Base-by-base conservation (phyloP, 1,284 basidiomycete species). In the Ganoderma leucocontextum region DNA sequence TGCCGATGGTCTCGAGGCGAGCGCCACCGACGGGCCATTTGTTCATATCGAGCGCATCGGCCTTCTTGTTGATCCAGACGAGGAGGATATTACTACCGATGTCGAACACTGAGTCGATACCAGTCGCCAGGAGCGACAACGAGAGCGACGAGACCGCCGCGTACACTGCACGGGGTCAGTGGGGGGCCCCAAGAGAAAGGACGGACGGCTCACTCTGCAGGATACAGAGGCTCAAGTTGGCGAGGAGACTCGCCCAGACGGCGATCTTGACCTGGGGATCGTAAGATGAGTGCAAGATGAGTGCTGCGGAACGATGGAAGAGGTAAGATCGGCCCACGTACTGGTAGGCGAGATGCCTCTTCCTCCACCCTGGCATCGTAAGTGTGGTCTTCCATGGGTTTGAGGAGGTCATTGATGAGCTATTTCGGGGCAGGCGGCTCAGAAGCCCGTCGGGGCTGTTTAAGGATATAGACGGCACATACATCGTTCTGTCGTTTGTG, bases 11-110 rank as follows among this genome's bases (percentile, higher is more conserved):
- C 79, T 96, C 94, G 58, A 97, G 86, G 60, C 95, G 87, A n/a
- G 91, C 87, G 35, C 97, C 97, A 62, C 96, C 93, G 15, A 95
- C 93, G 8, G 95, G 96, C 95, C 95, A 98, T 75, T 94, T 95
- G 78, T 91, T 93, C 62, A 82, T 75, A 76, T 98, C 95, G 67
- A 97, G 86, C 25, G 77, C 85, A 12, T 78, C 81, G 0, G 95
- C 90, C 75, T 95, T 93, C 70, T 86, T 85, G 80, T 99, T 93
- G 1, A 97, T 84, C 82, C 89, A 89, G 79, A 92, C 93, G 2
- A 99, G 86, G 13, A 98, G 84, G 47, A 97, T 79, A 75, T 98
- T 99, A 71, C 95, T 96, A 63, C 94, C 92, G 58, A 96, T 89
- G 77, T 99, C 97, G 77, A 98, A 97, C 25, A 95, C 89, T 17